Evolutionary conservation across 805 yeast species (phyloP).

Genomic region (Lachancea thermotolerans): DNA sequence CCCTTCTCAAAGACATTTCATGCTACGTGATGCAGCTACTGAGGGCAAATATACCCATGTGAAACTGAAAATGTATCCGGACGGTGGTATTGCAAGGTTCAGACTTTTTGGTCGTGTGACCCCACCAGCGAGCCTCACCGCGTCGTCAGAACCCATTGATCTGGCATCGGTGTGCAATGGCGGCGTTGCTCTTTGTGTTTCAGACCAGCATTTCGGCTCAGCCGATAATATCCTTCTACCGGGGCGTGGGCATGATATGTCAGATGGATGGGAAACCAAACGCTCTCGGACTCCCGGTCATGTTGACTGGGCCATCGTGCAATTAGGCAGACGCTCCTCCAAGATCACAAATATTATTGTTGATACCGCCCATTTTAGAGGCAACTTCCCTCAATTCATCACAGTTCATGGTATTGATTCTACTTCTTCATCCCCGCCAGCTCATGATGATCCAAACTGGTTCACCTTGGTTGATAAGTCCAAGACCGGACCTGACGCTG

Average conservation of each 20-base stretch:
- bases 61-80: slow-evolving; percentile 89
- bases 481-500: slow-evolving; percentile 78
- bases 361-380: slow-evolving; percentile 92
- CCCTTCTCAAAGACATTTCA: slow-evolving; percentile 81
- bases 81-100: slow-evolving; percentile 96
- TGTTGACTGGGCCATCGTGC: slow-evolving; percentile 84
- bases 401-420: slow-evolving; percentile 55
- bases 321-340: slow-evolving; percentile 60
- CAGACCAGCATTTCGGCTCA: slow-evolving; percentile 92
- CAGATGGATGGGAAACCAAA: slow-evolving; percentile 97
- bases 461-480: slow-evolving; percentile 52
- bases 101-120: slow-evolving; percentile 78
- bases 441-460: slow-evolving; percentile 50
- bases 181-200: slow-evolving; percentile 74
- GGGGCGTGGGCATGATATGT: slow-evolving; percentile 93
- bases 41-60: slow-evolving; percentile 64
- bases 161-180: slow-evolving; percentile 80
- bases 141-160: slow-evolving; percentile 39
- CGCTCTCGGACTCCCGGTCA: slow-evolving; percentile 82
- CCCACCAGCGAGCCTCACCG: slow-evolving; percentile 34
- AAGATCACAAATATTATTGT: slow-evolving; percentile 52
- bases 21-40: slow-evolving; percentile 56
- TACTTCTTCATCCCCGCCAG: slow-evolving; percentile 35
- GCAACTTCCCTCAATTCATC: slow-evolving; percentile 85
- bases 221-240: slow-evolving; percentile 86